Conservation (phyloP, 1,284 basidiomycete genomes). For the Cutaneotrichosporon daszewskae region DNA sequence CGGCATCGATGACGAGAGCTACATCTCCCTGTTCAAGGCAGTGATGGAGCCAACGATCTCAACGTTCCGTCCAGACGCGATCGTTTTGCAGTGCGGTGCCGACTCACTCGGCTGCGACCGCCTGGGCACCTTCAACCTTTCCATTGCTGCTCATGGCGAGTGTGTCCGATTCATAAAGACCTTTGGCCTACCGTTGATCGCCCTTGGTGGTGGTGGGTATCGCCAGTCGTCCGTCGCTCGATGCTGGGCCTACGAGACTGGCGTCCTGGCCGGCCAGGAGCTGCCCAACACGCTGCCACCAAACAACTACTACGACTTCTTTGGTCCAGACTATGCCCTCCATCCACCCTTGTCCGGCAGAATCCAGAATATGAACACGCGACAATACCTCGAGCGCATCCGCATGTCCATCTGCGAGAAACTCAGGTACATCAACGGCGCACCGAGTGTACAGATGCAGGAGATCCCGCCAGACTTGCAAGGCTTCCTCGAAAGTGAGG, state of each 20-base stretch:
- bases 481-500: conserved; percentile 71
- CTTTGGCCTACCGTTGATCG: conserved; percentile 81
- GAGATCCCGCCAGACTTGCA: conserved; percentile 90
- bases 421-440: conserved; percentile 85
- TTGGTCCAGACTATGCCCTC: conserved; percentile 83
- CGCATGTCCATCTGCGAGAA: conserved; percentile 81
- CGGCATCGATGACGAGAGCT: conserved; percentile 96
- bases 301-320: conserved; percentile 90
- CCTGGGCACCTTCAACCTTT: conserved; percentile 94
- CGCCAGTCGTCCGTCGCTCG: conserved; percentile 78
- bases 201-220: conserved; percentile 92
- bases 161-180: conserved; percentile 94
- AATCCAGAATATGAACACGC: conserved; percentile 88
- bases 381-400: conserved; percentile 76
- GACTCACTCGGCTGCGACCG: conserved; percentile 93
- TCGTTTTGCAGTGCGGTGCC: conserved; percentile 96
- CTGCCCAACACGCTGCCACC: conserved; percentile 80
- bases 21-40: conserved; percentile 89
- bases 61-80: conserved; percentile 80
- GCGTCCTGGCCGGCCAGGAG: conserved; percentile 76
- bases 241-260: conserved; percentile 99
- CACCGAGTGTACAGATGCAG: conserved; percentile 92
- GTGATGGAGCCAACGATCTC: conserved; percentile 91
- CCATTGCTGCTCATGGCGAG: conserved; percentile 98
- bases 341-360: conserved; percentile 86